Conservation (phyloP, 2,329 filamentous ascomycete species). For the Sporothrix sp. region DNA sequence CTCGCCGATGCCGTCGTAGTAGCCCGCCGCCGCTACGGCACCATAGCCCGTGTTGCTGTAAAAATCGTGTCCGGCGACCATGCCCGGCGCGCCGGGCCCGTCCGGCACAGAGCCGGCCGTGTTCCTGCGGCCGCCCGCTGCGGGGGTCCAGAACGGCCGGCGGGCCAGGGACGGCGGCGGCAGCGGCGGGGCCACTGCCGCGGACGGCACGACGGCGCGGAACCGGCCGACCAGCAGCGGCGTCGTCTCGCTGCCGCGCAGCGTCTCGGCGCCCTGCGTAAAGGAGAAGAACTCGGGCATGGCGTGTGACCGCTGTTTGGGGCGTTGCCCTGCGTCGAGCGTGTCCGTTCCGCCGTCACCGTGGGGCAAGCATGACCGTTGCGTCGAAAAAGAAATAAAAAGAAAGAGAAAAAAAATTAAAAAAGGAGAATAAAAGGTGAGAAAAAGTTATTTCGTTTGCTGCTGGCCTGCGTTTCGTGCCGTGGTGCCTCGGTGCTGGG, state of each 20-base stretch:
- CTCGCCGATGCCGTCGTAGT: conserved; percentile 6
- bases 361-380: no score
- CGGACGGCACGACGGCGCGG: conserved; percentile 40
- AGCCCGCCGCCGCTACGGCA: conserved; percentile 10
- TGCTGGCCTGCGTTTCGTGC: no score
- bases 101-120: background rate
- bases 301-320: no score
- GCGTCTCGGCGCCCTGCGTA: conserved; percentile 53
- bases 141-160: conserved; percentile 6
- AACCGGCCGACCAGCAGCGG: conserved; percentile 56
- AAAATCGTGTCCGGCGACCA: conserved; percentile 4
- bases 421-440: no score
- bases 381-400: no score
- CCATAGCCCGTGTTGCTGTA: conserved; percentile 13
- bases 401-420: no score
- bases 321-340: no score
- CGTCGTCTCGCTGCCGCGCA: conserved; percentile 38
- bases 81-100: background rate
- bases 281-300: conserved; percentile 61
- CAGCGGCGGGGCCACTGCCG: background rate
- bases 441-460: no score
- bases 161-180: conserved; percentile 8
- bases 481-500: no score
- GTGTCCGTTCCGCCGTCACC: no score
- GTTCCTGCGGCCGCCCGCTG: background rate